Evolutionary conservation across 2,329 filamentous ascomycete genomes (phyloP), one percentile per base, ranked within the genome.

Genomic region (Arthrobotrys sinensis): DNA sequence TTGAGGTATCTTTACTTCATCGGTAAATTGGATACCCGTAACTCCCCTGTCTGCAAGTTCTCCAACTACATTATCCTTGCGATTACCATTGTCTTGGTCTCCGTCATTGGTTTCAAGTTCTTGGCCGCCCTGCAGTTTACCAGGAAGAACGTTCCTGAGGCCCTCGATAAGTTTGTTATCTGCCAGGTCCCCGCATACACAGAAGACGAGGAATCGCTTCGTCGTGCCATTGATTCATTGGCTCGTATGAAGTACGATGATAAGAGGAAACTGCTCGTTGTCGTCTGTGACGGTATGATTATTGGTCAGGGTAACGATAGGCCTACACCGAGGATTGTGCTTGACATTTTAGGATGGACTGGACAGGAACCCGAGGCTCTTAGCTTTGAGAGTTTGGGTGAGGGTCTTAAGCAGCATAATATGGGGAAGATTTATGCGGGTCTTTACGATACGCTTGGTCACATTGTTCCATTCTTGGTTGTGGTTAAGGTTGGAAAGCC

Each of bases 401-500:
- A 98, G 85, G 96, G 96, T 83, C 90, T 92, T 86, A 97, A 97
- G 86, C 96, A 98, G 85, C 96, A 98, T 87, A 99, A 99, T 85
- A 98, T 98, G 95, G 96, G 93, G 85, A 99, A 99, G 85, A 90
- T 97, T 80, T 99, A 99, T 86, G 97, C 96, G 19, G 96, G 96
- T 83, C 88, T 99, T 4, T 99, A 99, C 84, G 96, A 99, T 85
- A 94, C 97, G 5, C 93, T 97, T 83, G 96, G 96, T 80, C 95
- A 99, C 83, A 98, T 99, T 81, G 96, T 99, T 53, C 96, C 96
- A 21, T 99, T 97, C 89, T 84, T 99, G 84, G 96, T 99, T 65
- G 88, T 99, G 53, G 94, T 98, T 85, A 99, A 99, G 88, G 90
- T 98, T 81, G 96, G 96, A 86, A 92, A 92, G 84, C 91, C 91